phyloP scores from a whole-genome alignment of 805 yeast species.

The Candida krabiensis region DNA sequence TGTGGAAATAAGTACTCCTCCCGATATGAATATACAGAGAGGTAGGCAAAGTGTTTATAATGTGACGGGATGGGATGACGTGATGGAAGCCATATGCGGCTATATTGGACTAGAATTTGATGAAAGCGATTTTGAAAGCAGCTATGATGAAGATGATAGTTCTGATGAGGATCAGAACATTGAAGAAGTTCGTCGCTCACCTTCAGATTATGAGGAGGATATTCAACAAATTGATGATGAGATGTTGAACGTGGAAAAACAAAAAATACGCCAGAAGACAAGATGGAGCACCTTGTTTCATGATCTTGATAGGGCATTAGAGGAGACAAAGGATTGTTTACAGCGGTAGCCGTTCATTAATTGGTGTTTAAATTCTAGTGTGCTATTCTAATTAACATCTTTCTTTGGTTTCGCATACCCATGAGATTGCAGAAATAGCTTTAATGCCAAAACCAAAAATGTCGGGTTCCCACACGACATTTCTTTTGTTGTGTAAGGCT shows the following conservation, averaged over 20 bases:
- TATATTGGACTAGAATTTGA: constrained; percentile 35
- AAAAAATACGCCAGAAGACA: constrained; percentile 2
- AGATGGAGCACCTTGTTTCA: constrained; percentile 21
- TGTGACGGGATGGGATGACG: constrained; percentile 35
- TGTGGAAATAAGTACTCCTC: constrained; percentile 29
- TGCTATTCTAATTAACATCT: too few relatives aligned
- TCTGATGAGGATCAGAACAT: constrained; percentile 3
- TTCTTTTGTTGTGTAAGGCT: not conserved
- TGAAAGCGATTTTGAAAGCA: constrained; percentile 31
- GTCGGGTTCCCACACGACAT: too few relatives aligned
- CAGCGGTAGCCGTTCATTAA: too few relatives aligned
- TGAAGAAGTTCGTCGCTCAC: not conserved
- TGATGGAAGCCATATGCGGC: constrained; percentile 35
- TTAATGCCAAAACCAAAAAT: too few relatives aligned
- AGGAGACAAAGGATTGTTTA: constrained; percentile 16
- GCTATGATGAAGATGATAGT: constrained; percentile 17
- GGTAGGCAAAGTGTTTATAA: constrained; percentile 19
- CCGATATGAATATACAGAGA: constrained; percentile 9
- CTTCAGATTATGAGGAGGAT: not conserved
- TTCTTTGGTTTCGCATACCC: too few relatives aligned
- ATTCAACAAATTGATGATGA: constrained; percentile 1
- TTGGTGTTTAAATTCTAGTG: too few relatives aligned
- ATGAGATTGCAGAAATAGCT: too few relatives aligned
- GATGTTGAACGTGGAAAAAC: not conserved
- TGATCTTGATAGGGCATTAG: constrained; percentile 24